Base-by-base conservation (phyloP, 1,139 yeast species). In the Blastobotrys ciferrii region DNA sequence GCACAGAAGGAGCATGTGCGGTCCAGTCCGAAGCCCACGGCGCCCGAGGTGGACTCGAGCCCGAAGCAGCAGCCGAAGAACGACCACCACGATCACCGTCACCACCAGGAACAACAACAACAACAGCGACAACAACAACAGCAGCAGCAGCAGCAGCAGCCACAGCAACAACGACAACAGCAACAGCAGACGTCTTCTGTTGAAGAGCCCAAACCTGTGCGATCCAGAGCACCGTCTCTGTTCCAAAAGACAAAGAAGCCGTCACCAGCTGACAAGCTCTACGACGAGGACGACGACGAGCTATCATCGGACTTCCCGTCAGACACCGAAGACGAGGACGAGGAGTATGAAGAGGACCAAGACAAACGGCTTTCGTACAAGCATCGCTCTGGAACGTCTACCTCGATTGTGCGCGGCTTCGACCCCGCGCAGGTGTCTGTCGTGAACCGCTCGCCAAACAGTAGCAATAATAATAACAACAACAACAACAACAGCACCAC, bases 371-470 rank as follows among this genome's bases (percentile, higher is more conserved):
- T 49, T 3, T 32, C 36, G 7, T 37, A 41, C 19, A 36, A 58
- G 48, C 54, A 55, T 18, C 60, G 71, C 28, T 53, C 63, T 2
- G 65, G 62, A 14, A 66, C 70, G 1, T 63, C 69, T 5, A 69
- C 76, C 0, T 70, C 75, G 1, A 69, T 72, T 41, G 74, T 75
- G 2, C 65, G 77, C 41, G 79, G 79, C 1, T 75, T 75, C 51
- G 68, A 74, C 4, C 74, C 78, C 1, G 63, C 70, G 3, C 63
- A 65, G 15, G 58, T 66, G n/a, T 64, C 74, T 1, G 56, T 59
- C 41, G 53, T 58, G 31, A 52, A 57, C 43, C 48, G 63, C 42
- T 49, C 57, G 19, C 55, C 60, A 20, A 30, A 31, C 13, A 20
- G 32, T 35, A 33, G 41, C 45, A 18, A 13, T 48, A 11, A n/a